phyloP scores from a whole-genome alignment of 768 basidiomycete species.

The Glaciozyma antarctica region DNA sequence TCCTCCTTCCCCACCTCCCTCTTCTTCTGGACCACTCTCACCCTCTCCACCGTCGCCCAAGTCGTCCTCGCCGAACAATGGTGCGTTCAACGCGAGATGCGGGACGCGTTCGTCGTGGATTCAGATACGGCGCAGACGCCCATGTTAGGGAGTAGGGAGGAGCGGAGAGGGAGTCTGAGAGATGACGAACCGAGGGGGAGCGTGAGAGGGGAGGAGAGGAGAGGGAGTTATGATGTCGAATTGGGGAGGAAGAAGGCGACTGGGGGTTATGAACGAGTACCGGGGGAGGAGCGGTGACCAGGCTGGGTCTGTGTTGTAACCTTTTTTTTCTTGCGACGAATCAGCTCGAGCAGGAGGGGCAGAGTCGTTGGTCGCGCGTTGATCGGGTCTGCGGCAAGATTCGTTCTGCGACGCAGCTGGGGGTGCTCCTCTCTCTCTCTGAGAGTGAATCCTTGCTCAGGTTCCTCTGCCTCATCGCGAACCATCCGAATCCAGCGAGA shows the following conservation, averaged over 20 bases:
- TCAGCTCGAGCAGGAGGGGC: no score
- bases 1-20: constrained; percentile 68
- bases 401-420: no score
- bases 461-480: no score
- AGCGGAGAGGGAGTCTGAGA: neutral
- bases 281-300: neutral
- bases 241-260: constrained; percentile 2
- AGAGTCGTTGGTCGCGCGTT: no score
- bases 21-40: constrained; percentile 82
- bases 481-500: no score
- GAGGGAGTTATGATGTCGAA: constrained; percentile 3
- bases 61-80: constrained; percentile 81
- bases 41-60: constrained; percentile 56
- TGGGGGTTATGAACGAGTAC: constrained; percentile 7
- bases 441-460: no score
- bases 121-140: neutral
- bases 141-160: neutral
- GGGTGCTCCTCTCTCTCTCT: no score
- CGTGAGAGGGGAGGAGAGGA: neutral
- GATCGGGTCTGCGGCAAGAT: no score
- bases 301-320: no score
- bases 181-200: constrained; percentile 11
- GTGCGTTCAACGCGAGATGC: constrained; percentile 82
- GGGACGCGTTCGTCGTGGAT: constrained; percentile 53
- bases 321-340: no score